Percentiles rank a stretch among this genome's conserved stretches.
phyloP scores from a whole-genome alignment of 345 rosid species.

The Dovyalis caffra region DNA sequence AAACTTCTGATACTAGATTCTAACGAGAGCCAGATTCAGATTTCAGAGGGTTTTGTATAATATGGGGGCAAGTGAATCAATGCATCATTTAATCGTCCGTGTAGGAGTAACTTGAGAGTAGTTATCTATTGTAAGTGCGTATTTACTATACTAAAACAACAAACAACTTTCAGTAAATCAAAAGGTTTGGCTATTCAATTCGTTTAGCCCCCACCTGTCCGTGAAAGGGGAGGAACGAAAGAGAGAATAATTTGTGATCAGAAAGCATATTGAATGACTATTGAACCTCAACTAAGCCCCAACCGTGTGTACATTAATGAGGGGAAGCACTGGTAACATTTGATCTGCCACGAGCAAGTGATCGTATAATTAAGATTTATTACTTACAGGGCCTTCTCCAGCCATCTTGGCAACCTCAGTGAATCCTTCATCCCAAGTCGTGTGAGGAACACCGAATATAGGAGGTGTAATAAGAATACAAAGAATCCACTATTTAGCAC shows the following conservation, averaged over 20 bases:
- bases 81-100: too few relatives aligned
- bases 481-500: slow-evolving; percentile 80
- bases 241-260: too few relatives aligned
- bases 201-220: too few relatives aligned
- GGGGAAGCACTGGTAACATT: too few relatives aligned
- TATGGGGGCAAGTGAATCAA: too few relatives aligned
- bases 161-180: background rate
- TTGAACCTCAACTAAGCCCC: background rate
- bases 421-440: slow-evolving; percentile 78
- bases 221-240: too few relatives aligned
- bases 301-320: background rate
- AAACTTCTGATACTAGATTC: too few relatives aligned
- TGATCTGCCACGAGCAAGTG: background rate
- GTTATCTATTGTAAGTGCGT: background rate
- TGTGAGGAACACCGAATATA: slow-evolving; percentile 70
- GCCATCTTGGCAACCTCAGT: slow-evolving; percentile 75
- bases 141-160: background rate
- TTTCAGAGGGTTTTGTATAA: too few relatives aligned
- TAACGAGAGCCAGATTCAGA: too few relatives aligned
- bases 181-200: background rate
- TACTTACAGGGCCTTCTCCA: slow-evolving; percentile 51
- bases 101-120: background rate
- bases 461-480: slow-evolving; percentile 73
- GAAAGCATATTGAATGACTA: background rate
- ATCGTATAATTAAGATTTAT: background rate